These are phyloP conservation scores for Coemansia sp. DNA, from an alignment of 192 early-diverging fungal species.

Conservation along the genomic window DNA sequence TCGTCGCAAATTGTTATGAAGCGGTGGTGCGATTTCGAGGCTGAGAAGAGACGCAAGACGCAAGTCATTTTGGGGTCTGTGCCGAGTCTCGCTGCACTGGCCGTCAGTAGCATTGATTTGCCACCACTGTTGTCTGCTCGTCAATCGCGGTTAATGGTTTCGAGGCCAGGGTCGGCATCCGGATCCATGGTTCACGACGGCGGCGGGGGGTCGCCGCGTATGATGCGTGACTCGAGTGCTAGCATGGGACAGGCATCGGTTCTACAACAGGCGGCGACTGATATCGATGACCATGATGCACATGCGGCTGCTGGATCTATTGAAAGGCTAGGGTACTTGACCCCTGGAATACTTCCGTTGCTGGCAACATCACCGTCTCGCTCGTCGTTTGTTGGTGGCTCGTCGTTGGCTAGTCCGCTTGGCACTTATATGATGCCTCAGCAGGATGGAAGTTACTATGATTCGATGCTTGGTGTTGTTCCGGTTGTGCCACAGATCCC, in stretches of 20 bases:
- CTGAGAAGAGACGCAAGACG: conserved; percentile 58
- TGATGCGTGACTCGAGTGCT: conserved; percentile 9
- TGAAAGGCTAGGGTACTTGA: conserved; percentile 57
- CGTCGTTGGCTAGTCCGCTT: conserved; percentile 21
- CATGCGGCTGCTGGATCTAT: conserved; percentile 46
- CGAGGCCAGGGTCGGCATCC: conserved; percentile 25
- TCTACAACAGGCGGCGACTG: conserved; percentile 39
- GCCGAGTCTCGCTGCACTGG: conserved; percentile 38
- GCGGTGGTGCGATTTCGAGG: conserved; percentile 75
- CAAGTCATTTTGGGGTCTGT: conserved; percentile 48
- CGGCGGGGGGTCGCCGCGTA: conserved; percentile 1
- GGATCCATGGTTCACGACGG: conserved; percentile 10
- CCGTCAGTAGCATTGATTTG: conserved; percentile 16
- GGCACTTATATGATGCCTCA: conserved; percentile 11
- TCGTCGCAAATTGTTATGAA: conserved; percentile 75
- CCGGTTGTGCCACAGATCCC: conserved; percentile 22
- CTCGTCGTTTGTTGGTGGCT: background rate
- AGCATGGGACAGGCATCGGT: conserved; percentile 29
- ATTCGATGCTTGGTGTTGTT: background rate
- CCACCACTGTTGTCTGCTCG: conserved; percentile 13
- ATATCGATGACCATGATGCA: conserved; percentile 35
- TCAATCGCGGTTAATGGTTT: conserved; percentile 29
- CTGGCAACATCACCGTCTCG: conserved; percentile 33
- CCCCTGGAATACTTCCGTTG: conserved; percentile 50
- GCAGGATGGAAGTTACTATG: background rate